These are phyloP conservation scores for Isoetes taiwanensis DNA, from an alignment of 75 land plant genomes.

Conservation along the genomic window DNA sequence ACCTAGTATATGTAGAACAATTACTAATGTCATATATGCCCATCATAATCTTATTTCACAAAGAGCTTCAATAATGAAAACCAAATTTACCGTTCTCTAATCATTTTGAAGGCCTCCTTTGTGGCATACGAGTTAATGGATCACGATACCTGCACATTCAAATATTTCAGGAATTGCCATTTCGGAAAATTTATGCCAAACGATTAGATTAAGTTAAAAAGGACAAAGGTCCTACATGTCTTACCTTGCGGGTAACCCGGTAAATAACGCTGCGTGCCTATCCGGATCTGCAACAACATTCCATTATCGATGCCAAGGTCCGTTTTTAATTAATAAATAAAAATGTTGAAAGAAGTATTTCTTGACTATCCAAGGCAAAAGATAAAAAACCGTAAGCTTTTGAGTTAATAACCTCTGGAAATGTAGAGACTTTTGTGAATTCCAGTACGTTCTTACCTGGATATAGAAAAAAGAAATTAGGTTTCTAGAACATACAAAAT, in stretches of 20 bases:
- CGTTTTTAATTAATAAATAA: neutral
- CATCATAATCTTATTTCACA: neutral
- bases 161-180: too few species aligned
- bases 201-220: too few species aligned
- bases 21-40: neutral
- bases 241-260: slow-evolving; percentile 85
- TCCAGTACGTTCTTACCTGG: slow-evolving; percentile 45
- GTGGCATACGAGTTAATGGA: slow-evolving; percentile 90
- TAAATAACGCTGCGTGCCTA: slow-evolving; percentile 46
- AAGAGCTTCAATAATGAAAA: too few species aligned
- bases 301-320: neutral
- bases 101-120: slow-evolving; percentile 67
- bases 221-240: too few species aligned
- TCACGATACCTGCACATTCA: slow-evolving; percentile 57
- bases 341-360: neutral
- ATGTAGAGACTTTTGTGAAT: slow-evolving; percentile 39
- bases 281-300: slow-evolving; percentile 48
- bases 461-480: neutral
- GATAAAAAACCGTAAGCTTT: too few species aligned
- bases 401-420: slow-evolving; percentile 22
- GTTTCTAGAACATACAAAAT: too few species aligned
- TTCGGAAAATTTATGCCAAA: too few species aligned
- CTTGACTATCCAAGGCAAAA: slow-evolving; percentile 12
- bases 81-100: slow-evolving; percentile 58
- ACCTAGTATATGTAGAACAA: neutral